Base-by-base conservation (phyloP, 1,139 yeast species). In the Kodamaea alishanica region DNA sequence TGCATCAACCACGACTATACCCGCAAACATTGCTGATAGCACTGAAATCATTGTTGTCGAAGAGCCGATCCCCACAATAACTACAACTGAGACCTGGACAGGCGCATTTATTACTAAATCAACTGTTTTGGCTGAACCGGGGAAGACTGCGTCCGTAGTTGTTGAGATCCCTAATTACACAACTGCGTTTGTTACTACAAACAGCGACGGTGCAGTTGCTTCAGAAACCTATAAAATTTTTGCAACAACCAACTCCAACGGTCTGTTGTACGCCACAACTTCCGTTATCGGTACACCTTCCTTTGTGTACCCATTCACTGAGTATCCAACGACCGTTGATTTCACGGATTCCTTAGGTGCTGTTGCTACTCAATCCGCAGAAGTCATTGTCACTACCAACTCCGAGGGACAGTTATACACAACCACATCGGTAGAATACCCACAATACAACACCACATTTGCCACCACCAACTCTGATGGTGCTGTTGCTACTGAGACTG, bases 281-380 rank as follows among this genome's bases (percentile, higher is more conserved):
- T 43, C 37, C 28, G 31, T 43, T 43, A 28, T 33, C 11, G 2
- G 23, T 4, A 20, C 27, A 1, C 33, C 20, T 10, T 7, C 40
- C 29, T n/a, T n/a, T n/a, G n/a, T n/a, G n/a, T n/a, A n/a, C n/a
- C n/a, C n/a, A n/a, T 45, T 47, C 35, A 47, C 55, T 26, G 50
- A 48, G 10, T 50, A 48, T 47, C 46, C 56, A n/a, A 52, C 54
- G 20, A 52, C 56, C 2, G 42, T 47, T 42, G 37, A 46, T 6
- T 42, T 49, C 6, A 50, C 56, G 9, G 42, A 43, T 23, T 15
- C 46, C 10, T 47, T 48, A 38, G 61, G 61, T 11, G 38, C 47
- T 15, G 39, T 44, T 28, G 35, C 41, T 15, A 52, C 57, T 15
- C 46, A 5, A 43, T 50, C 49, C 23, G 55, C 44, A 15, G 46